Percentiles rank a stretch among this genome's conserved stretches.
Conservation (phyloP, 352 stramenopile species). For the Phytophthora multivora region DNA sequence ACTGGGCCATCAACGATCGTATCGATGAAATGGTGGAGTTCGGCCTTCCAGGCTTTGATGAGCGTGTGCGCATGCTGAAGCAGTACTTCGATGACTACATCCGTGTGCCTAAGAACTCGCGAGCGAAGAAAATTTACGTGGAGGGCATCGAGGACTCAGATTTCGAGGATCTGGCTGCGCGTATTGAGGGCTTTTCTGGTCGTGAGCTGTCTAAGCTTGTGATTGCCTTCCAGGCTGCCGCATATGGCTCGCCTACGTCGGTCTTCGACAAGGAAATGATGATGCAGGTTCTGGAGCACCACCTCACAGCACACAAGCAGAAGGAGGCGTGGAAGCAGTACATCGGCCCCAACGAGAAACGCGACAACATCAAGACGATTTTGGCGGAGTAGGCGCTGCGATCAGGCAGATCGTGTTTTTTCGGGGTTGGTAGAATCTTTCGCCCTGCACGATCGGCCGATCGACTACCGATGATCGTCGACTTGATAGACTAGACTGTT, state of each 20-base stretch:
- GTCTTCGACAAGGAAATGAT: conserved; percentile 95
- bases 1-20: conserved; percentile 99
- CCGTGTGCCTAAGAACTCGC: conserved; percentile 82
- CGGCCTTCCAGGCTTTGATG: conserved; percentile 91
- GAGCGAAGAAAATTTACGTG: conserved; percentile 90
- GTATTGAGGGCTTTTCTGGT: conserved; percentile 97
- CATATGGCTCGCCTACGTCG: conserved; percentile 95
- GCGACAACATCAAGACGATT: conserved; percentile 55
- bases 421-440: conserved; percentile 4
- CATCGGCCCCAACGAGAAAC: conserved; percentile 56
- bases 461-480: conserved; percentile 24
- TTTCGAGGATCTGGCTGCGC: conserved; percentile 92
- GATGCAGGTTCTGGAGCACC: conserved; percentile 93
- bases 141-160: conserved; percentile 92
- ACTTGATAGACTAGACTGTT: conserved; percentile 81
- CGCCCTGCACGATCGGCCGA: conserved; percentile 11
- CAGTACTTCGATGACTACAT: conserved; percentile 99
- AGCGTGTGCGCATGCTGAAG: conserved; percentile 97
- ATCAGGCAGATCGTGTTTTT: conserved; percentile 10
- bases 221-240: conserved; percentile 98
- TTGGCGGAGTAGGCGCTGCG: conserved; percentile 49
- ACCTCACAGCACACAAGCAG: conserved; percentile 92
- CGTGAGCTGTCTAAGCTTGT: conserved; percentile 99
- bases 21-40: conserved; percentile 99
- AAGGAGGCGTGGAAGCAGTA: conserved; percentile 95